Conservation (phyloP, 805 yeast species). For the Brettanomyces custersianus region DNA sequence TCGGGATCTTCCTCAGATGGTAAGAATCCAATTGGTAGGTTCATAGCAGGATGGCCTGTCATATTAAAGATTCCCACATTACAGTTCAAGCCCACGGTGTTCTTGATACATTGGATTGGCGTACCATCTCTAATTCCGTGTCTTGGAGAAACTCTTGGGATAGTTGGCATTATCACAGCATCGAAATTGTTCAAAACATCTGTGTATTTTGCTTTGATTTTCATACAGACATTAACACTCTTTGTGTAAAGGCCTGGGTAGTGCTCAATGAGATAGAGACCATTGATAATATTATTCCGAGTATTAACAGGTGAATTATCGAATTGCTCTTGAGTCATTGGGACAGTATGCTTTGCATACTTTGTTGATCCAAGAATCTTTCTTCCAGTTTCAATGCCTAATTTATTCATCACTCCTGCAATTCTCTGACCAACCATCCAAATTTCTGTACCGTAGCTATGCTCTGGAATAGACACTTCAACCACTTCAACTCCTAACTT, state of each 20-base stretch:
- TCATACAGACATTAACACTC: conserved; percentile 23
- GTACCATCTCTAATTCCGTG: conserved; percentile 16
- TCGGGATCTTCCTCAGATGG: conserved; percentile 22
- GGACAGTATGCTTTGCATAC: conserved; percentile 6
- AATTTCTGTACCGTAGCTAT: conserved; percentile 26
- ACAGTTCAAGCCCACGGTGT: conserved; percentile 23
- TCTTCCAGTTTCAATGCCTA: conserved; percentile 13
- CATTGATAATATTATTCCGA: conserved; percentile 19
- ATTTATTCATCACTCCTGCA: conserved; percentile 13
- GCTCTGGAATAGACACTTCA: conserved; percentile 28
- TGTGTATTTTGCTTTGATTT: conserved; percentile 24
- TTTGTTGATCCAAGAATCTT: conserved; percentile 8
- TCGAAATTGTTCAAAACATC: conserved; percentile 22
- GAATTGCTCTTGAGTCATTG: conserved; percentile 7
- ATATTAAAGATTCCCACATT: conserved; percentile 28
- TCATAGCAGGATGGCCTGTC: conserved; percentile 30
- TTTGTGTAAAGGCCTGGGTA: conserved; percentile 27
- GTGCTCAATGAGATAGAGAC: conserved; percentile 22
- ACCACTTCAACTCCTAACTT: conserved; percentile 25
- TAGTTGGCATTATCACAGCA: conserved; percentile 24
- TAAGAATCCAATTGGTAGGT: conserved; percentile 26
- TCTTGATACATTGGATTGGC: conserved; percentile 18
- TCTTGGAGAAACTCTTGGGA: conserved; percentile 20
- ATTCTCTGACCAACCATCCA: conserved; percentile 26
- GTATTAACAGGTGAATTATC: conserved; percentile 4